A percentile compares a stretch with the other conserved stretches of the same genome.
Conservation (phyloP, 495 filamentous ascomycete genomes). For the Podospora comata region DNA sequence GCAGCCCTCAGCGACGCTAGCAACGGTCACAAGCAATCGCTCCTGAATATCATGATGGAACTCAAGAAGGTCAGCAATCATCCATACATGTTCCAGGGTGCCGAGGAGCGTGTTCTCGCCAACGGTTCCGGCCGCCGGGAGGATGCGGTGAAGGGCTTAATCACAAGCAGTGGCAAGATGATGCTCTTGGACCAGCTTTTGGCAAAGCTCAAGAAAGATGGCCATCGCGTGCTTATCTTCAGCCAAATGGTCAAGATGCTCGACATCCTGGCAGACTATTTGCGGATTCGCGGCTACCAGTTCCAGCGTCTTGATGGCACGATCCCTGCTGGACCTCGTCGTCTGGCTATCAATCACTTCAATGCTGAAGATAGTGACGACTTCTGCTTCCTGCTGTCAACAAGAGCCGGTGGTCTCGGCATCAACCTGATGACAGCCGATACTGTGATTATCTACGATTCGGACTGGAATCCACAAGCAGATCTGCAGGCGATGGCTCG, state of each 20-base stretch:
- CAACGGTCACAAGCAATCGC: conserved; percentile 83
- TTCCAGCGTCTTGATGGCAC: conserved; percentile 96
- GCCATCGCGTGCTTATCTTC: conserved; percentile 95
- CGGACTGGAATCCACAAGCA: conserved; percentile 98
- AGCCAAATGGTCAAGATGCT: conserved; percentile 99
- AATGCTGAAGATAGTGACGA: conserved; percentile 91
- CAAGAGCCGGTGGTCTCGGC: conserved; percentile 89
- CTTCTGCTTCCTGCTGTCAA: conserved; percentile 95
- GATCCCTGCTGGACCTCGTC: conserved; percentile 77
- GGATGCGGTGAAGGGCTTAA: conserved; percentile 82
- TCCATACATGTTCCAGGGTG: conserved; percentile 93
- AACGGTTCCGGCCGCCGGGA: conserved; percentile 68
- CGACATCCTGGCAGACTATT: conserved; percentile 90
- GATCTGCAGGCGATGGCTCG: conserved; percentile 98
- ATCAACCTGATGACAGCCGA: conserved; percentile 99
- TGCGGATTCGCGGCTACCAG: conserved; percentile 81
- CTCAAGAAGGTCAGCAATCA: conserved; percentile 98
- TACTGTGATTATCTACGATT: conserved; percentile 96
- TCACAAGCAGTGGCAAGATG: conserved; percentile 98
- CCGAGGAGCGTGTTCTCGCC: conserved; percentile 79
- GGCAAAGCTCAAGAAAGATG: conserved; percentile 83
- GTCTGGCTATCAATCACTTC: conserved; percentile 94
- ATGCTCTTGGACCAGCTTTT: conserved; percentile 94
- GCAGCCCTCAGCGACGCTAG: conserved; percentile 86
- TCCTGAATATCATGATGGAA: conserved; percentile 99